Percentiles rank a stretch among this genome's conserved stretches.
phyloP scores from a whole-genome alignment of 2,329 filamentous ascomycete species.

The Trichoderma koningiopsis region DNA sequence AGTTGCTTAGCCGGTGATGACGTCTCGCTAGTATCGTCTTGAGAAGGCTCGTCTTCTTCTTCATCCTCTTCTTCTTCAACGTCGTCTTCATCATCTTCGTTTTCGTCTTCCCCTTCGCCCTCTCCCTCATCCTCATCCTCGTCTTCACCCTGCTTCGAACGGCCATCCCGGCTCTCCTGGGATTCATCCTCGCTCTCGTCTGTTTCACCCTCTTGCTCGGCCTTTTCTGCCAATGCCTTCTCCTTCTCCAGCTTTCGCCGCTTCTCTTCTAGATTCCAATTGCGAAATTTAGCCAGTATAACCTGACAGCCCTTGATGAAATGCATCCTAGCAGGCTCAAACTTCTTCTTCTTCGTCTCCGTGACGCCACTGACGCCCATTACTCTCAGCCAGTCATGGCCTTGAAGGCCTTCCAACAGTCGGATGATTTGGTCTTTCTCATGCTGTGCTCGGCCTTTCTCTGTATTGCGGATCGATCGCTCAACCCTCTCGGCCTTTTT shows the following conservation, averaged over 20 bases:
- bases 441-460: conserved; percentile 66
- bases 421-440: conserved; percentile 66
- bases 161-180: conserved; percentile 39
- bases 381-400: conserved; percentile 88
- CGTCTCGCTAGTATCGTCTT: conserved; percentile 58
- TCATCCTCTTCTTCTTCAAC: conserved; percentile 25
- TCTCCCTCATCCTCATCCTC: conserved; percentile 38
- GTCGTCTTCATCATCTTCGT: conserved; percentile 45
- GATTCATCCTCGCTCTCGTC: conserved; percentile 33
- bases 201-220: conserved; percentile 41
- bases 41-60: conserved; percentile 41
- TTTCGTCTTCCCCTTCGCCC: conserved; percentile 38
- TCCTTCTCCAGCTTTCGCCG: conserved; percentile 76
- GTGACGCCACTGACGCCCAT: conserved; percentile 88
- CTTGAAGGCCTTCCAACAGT: conserved; percentile 78
- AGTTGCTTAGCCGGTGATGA: conserved; percentile 66
- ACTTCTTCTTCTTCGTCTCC: conserved; percentile 82
- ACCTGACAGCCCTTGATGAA: conserved; percentile 82
- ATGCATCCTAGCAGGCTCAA: conserved; percentile 80
- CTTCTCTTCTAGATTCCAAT: conserved; percentile 90
- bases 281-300: conserved; percentile 82
- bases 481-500: conserved; percentile 62
- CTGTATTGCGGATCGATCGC: conserved; percentile 63
- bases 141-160: conserved; percentile 29
- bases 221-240: conserved; percentile 46